These are phyloP conservation scores for Trichoderma arundinaceum DNA, from an alignment of 2,329 filamentous ascomycete species.

Conservation along the genomic window DNA sequence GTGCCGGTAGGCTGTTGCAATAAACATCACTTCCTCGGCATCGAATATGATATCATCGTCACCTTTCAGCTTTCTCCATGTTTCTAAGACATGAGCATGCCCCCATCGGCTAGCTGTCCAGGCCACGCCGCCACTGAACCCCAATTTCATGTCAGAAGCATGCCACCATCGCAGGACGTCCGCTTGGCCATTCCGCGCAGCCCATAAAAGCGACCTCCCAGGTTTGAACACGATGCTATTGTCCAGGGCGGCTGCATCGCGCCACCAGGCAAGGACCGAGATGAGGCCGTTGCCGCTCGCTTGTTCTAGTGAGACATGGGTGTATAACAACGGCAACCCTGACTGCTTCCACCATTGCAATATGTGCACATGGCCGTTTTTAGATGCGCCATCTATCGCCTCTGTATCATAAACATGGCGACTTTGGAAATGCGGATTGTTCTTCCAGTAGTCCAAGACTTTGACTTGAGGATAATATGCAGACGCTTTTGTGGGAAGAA, in stretches of 20 bases:
- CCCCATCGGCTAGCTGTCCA: slow-evolving; percentile 86
- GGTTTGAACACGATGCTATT: slow-evolving; percentile 71
- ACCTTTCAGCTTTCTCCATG: slow-evolving; percentile 76
- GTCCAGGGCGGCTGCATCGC: slow-evolving; percentile 67
- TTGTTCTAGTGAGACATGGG: slow-evolving; percentile 84
- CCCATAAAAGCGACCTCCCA: slow-evolving; percentile 82
- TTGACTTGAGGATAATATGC: slow-evolving; percentile 83
- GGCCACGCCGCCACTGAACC: slow-evolving; percentile 80
- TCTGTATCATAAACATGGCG: slow-evolving; percentile 82
- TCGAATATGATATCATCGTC: slow-evolving; percentile 74
- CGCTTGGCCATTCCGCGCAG: slow-evolving; percentile 80
- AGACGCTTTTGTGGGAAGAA: slow-evolving; percentile 86
- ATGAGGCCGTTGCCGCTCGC: slow-evolving; percentile 84
- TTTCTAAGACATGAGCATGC: slow-evolving; percentile 80
- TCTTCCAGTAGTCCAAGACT: slow-evolving; percentile 90
- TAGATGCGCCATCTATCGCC: slow-evolving; percentile 85
- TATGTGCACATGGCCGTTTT: slow-evolving; percentile 81
- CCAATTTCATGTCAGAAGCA: slow-evolving; percentile 76
- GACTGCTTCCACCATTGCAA: slow-evolving; percentile 90
- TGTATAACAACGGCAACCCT: slow-evolving; percentile 81
- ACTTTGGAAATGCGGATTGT: slow-evolving; percentile 78
- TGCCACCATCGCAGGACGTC: slow-evolving; percentile 89
- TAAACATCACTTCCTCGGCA: slow-evolving; percentile 75
- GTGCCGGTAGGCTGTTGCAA: slow-evolving; percentile 86
- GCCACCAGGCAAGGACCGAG: slow-evolving; percentile 94